Evolutionary conservation across 129 eudicot species (phyloP).

Genomic region (Escallonia rubra): DNA sequence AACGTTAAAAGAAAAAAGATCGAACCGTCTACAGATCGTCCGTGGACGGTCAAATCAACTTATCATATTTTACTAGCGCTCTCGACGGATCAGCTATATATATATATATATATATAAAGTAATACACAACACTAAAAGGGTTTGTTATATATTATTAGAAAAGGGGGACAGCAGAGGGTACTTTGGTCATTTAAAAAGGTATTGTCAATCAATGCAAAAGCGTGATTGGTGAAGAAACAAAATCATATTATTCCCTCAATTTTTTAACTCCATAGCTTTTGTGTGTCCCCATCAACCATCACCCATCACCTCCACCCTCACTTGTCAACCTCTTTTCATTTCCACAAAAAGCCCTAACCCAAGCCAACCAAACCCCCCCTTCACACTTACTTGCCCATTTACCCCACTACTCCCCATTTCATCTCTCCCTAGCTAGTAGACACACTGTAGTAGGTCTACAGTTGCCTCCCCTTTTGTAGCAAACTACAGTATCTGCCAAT

Average conservation of each 20-base stretch:
- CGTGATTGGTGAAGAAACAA: constrained; percentile 36
- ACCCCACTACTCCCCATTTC: constrained; percentile 13
- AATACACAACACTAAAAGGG: no score
- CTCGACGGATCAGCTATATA: no score
- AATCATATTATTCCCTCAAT: constrained; percentile 20
- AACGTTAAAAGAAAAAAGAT: no score
- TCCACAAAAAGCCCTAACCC: constrained; percentile 69
- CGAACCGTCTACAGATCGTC: no score
- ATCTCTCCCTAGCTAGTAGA: constrained; percentile 13
- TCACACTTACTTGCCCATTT: constrained; percentile 18
- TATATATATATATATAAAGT: no score
- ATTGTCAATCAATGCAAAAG: constrained; percentile 41
- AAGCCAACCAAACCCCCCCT: constrained; percentile 1
- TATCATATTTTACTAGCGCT: no score
- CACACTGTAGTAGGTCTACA: constrained; percentile 7
- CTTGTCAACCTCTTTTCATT: constrained; percentile 55
- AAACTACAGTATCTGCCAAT: constrained; percentile 23
- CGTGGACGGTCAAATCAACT: no score
- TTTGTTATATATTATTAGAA: no score
- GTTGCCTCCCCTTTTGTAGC: constrained; percentile 39
- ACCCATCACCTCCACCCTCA: constrained; percentile 38
- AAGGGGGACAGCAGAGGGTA: neutral
- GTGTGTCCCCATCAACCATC: constrained; percentile 37
- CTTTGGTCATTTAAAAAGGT: constrained; percentile 16
- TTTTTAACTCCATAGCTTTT: constrained; percentile 26